Conservation (phyloP, 1,284 basidiomycete genomes). For the Schizophyllum commune region DNA sequence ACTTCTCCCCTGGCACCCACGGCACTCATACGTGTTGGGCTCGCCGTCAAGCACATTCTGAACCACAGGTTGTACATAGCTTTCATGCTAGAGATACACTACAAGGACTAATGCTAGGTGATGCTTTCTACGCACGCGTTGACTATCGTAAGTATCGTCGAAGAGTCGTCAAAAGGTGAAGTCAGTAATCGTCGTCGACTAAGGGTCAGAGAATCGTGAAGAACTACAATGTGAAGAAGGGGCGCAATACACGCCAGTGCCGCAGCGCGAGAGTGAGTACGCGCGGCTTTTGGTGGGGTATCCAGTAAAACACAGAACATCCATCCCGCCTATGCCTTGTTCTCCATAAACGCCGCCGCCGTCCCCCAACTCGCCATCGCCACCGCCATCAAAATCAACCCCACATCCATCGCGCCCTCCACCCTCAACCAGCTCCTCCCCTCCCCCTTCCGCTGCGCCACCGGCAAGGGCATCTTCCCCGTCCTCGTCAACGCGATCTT, state of each 20-base stretch:
- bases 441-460: background rate
- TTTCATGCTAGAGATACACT: background rate
- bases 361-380: slow-evolving; percentile 11
- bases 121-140: background rate
- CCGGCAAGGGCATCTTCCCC: background rate
- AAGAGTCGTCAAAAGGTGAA: background rate
- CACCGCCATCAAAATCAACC: slow-evolving; percentile 4
- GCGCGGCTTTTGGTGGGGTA: background rate
- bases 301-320: background rate
- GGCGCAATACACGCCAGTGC: too few species aligned
- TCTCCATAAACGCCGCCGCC: slow-evolving; percentile 6
- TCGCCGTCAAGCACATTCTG: too few species aligned
- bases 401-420: slow-evolving; percentile 1
- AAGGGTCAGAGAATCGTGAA: too few species aligned
- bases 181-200: background rate
- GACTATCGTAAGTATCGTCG: background rate
- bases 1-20: too few species aligned
- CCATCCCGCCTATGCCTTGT: background rate
- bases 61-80: too few species aligned
- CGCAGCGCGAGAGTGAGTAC: too few species aligned
- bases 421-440: background rate
- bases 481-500: slow-evolving; percentile 3
- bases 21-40: too few species aligned
- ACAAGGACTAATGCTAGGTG: background rate
- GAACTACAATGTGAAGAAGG: too few species aligned